These are phyloP conservation scores for Ustilago lituana DNA, from an alignment of 1,284 basidiomycete genomes.

Conservation along the genomic window DNA sequence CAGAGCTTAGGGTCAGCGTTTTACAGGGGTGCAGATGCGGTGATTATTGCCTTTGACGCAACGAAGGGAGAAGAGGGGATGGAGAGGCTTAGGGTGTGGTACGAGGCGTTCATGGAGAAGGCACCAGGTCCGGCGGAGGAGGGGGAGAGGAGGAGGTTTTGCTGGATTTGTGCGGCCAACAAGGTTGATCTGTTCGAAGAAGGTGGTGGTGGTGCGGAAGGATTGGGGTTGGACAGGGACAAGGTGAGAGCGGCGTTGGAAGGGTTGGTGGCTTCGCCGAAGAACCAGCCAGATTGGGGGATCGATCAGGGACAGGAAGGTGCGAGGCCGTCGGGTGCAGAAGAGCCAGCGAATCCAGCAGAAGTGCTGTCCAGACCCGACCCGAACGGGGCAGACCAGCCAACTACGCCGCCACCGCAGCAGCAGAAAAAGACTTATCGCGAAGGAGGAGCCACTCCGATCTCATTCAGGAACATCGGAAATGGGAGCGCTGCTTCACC, in stretches of 20 bases:
- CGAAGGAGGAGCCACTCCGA: constrained; percentile 1
- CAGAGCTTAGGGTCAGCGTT: constrained; percentile 60
- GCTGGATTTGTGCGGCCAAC: constrained; percentile 58
- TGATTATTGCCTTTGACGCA: constrained; percentile 53
- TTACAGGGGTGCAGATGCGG: constrained; percentile 61
- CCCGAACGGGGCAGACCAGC: constrained; percentile 11
- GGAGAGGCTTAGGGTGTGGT: constrained; percentile 40
- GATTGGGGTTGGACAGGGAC: constrained; percentile 1
- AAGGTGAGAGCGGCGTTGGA: constrained; percentile 28
- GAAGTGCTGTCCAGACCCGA: constrained; percentile 41
- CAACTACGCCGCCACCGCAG: not conserved
- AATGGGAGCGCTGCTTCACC: constrained; percentile 6
- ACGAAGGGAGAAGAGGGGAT: constrained; percentile 13
- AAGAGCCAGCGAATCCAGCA: constrained; percentile 29
- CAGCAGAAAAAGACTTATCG: not conserved
- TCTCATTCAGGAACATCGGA: not conserved
- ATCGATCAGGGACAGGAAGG: constrained; percentile 10
- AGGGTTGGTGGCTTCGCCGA: constrained; percentile 10
- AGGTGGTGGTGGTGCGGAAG: too few relatives aligned
- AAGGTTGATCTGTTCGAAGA: constrained; percentile 45
- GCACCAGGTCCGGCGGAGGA: constrained; percentile 41
- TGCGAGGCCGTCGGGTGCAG: constrained; percentile 8
- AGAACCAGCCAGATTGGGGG: constrained; percentile 31
- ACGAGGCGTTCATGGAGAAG: constrained; percentile 50
- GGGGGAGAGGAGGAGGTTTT: constrained; percentile 43